Evolutionary conservation across 169 alveolate genomes (phyloP), one percentile per base, ranked within the genome.

Genomic region (Plasmodium knowlesi): DNA sequence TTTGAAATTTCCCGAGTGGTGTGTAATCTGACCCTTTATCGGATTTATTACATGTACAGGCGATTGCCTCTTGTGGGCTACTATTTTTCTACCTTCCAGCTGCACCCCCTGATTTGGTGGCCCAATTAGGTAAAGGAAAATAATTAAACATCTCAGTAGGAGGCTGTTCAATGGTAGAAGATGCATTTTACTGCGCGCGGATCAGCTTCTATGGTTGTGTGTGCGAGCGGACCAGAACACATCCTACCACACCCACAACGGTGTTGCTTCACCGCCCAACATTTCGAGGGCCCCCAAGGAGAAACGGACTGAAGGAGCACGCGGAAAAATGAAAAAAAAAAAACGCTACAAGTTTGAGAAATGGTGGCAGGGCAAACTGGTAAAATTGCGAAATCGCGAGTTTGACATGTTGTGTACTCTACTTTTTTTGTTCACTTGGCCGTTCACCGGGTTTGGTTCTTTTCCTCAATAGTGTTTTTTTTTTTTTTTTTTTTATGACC

Each of bases 11-110:
- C 67, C 61, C 19, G 53, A 19, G 14, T 25, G 37, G 39, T 16
- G 37, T 39, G 34, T 37, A 14, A 86, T 32, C 6, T 86, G 86
- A 9, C 81, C 80, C 67, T 76, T 61, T 8, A 86, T 86, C 25
- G 93, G 86, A 28, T 25, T 83, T 37, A 82, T 34, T 83, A 70
- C 54, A 57, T 82, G 90, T 16, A 53, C 74, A 39, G 76, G 76
- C 37, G 5, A 2, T 22, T 71, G 82, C 34, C 71, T 41, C 22
- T 39, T n/a, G 25, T 25, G 39, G n/a, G 83, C 43, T 71, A 70
- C 72, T 12, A 83, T 71, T 71, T 41, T 83, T 54, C 76, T 83
- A 70, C 72, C 50, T 67, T 19, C 41, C 37, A 67, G 37, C 14
- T 25, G 76, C 37, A 67, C 30, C 30, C 76, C 37, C 30, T 6